phyloP scores from a whole-genome alignment of 164 flowering plant species.

The Buxus sempervirens region DNA sequence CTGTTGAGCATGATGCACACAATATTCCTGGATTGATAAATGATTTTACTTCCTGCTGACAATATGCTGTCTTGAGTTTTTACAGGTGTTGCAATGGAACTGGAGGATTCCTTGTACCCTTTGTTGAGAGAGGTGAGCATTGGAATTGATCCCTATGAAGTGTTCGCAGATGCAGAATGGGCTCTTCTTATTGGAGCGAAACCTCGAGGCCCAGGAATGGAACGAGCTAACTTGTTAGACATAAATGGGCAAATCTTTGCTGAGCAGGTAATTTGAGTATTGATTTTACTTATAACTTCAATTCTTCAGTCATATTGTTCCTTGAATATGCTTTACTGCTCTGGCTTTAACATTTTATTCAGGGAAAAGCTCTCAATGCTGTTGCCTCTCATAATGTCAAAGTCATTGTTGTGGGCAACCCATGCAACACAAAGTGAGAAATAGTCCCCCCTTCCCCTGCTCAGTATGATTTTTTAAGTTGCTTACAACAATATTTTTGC shows the following conservation, averaged over 20 bases:
- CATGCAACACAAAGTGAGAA: conserved; percentile 92
- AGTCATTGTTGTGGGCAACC: conserved; percentile 93
- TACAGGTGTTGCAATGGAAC: conserved; percentile 98
- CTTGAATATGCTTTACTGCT: background rate
- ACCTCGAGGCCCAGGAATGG: conserved; percentile 99
- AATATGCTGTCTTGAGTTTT: conserved; percentile 4
- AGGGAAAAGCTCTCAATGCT: conserved; percentile 92
- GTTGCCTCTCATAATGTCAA: conserved; percentile 92
- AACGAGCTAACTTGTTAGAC: conserved; percentile 82
- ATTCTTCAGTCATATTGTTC: background rate
- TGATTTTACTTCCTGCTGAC: conserved; percentile 1
- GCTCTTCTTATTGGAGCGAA: conserved; percentile 95
- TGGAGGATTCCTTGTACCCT: conserved; percentile 94
- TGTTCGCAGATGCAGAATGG: conserved; percentile 91
- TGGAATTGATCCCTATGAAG: conserved; percentile 85
- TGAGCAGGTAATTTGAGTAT: conserved; percentile 52
- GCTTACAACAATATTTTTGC: conserved; percentile 1
- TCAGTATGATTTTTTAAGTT: background rate
- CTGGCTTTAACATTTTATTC: conserved; percentile 4
- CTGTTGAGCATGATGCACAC: no score
- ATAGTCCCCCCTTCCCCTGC: background rate
- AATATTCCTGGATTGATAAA: no score
- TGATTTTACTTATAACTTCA: background rate
- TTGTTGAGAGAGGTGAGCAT: conserved; percentile 86
- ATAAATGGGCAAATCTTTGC: conserved; percentile 93